Percentiles rank a stretch among this genome's conserved stretches.
Conservation (phyloP, 345 rosid species). For the Populus simonii region DNA sequence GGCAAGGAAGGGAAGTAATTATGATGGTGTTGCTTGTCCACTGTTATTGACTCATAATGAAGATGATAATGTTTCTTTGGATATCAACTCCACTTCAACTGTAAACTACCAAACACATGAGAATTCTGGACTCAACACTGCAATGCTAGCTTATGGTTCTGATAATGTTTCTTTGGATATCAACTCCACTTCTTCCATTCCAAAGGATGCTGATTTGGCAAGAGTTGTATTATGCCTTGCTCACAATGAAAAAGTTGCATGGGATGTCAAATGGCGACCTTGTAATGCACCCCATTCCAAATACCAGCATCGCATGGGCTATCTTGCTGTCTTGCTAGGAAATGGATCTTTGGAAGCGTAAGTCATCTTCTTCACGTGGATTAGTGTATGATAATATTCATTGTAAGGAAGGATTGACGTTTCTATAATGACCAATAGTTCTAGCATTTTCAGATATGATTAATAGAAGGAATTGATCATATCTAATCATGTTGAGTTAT, state of each 20-base stretch:
- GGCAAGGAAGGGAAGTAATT: slow-evolving; percentile 9
- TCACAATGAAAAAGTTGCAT: slow-evolving; percentile 86
- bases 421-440: background rate
- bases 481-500: background rate
- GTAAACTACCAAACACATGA: slow-evolving; percentile 22
- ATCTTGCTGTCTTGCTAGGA: slow-evolving; percentile 87
- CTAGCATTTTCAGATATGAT: background rate
- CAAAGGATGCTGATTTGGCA: slow-evolving; percentile 57
- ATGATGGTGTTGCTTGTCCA: slow-evolving; percentile 14
- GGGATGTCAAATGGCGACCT: slow-evolving; percentile 95
- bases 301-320: slow-evolving; percentile 70
- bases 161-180: slow-evolving; percentile 20
- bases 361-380: slow-evolving; percentile 28
- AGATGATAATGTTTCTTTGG: slow-evolving; percentile 22
- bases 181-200: slow-evolving; percentile 28
- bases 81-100: background rate
- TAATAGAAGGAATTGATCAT: background rate
- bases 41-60: slow-evolving; percentile 22
- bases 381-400: no score
- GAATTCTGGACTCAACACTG: slow-evolving; percentile 24
- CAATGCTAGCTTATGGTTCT: slow-evolving; percentile 16
- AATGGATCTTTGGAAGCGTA: slow-evolving; percentile 95
- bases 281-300: slow-evolving; percentile 32
- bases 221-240: slow-evolving; percentile 76
- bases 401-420: no score